A percentile compares a stretch with the other conserved stretches of the same genome.
These are phyloP conservation scores for Oryza nivara DNA, from an alignment of 176 grass and related monocot species.

Conservation along the genomic window DNA sequence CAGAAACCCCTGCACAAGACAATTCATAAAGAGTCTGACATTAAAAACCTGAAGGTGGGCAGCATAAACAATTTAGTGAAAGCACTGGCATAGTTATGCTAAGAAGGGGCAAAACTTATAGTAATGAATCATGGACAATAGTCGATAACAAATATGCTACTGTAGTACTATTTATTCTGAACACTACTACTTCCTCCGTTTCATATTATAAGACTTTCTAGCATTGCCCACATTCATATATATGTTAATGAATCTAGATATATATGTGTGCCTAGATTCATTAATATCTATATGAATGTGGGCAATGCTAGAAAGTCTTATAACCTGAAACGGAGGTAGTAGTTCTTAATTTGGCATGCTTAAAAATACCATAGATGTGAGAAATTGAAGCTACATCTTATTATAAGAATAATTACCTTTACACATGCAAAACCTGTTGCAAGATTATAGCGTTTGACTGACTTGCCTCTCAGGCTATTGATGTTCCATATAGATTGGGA, in stretches of 20 bases:
- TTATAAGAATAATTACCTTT: slow-evolving; percentile 65
- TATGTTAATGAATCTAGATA: too few species aligned
- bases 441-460: slow-evolving; percentile 63
- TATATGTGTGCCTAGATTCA: too few species aligned
- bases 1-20: slow-evolving; percentile 67
- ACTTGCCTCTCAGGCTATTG: slow-evolving; percentile 82
- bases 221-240: too few species aligned
- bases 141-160: not conserved
- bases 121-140: not conserved
- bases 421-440: slow-evolving; percentile 80
- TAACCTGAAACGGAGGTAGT: too few species aligned
- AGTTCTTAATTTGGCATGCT: not conserved
- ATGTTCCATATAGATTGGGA: slow-evolving; percentile 87
- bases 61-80: not conserved
- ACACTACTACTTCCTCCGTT: not conserved
- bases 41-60: slow-evolving; percentile 19
- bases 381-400: not conserved
- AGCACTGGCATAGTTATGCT: not conserved
- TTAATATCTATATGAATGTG: too few species aligned
- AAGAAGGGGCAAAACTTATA: not conserved
- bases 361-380: slow-evolving; percentile 1
- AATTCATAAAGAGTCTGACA: slow-evolving; percentile 11
- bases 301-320: too few species aligned
- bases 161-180: not conserved
- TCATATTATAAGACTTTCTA: too few species aligned